A percentile compares a stretch with the other conserved stretches of the same genome.
Conservation (phyloP, 2,329 filamentous ascomycete genomes). For the Exophiala bonariae region DNA sequence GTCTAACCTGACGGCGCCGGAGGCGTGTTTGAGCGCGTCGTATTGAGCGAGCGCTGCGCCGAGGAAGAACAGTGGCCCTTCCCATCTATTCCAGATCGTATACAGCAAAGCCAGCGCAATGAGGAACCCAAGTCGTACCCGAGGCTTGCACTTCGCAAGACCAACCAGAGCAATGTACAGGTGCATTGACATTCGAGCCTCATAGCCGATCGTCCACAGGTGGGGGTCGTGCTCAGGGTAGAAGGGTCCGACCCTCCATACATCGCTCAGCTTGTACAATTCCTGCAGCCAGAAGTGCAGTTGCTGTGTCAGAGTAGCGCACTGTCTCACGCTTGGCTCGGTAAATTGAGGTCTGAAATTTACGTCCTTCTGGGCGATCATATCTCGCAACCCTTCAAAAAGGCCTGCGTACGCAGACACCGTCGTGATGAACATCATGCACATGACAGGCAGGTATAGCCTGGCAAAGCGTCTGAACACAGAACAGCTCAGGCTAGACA, state of each 20-base stretch:
- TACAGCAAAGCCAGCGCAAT: background rate
- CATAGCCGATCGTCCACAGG: slow-evolving; percentile 8
- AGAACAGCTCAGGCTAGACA: background rate
- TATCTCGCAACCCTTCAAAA: background rate
- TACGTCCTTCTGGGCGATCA: background rate
- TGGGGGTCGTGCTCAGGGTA: slow-evolving; percentile 7
- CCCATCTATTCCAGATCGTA: slow-evolving; percentile 1
- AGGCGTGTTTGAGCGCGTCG: background rate
- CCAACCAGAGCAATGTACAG: slow-evolving; percentile 4
- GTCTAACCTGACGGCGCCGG: background rate
- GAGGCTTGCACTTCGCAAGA: background rate
- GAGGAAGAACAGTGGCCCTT: slow-evolving; percentile 5
- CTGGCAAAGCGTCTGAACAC: background rate
- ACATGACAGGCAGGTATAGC: background rate
- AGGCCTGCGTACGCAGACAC: background rate
- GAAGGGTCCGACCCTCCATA: background rate
- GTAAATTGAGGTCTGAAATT: background rate
- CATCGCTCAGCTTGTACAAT: slow-evolving; percentile 3
- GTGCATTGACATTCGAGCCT: slow-evolving; percentile 6
- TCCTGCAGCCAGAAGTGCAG: background rate
- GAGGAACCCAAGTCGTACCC: background rate
- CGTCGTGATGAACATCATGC: background rate
- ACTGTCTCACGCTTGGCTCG: background rate
- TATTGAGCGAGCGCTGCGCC: slow-evolving; percentile 5
- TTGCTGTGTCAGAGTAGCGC: background rate